These are phyloP conservation scores for Furcasterigmium furcatum DNA, from an alignment of 2,329 filamentous ascomycete species.

Conservation along the genomic window DNA sequence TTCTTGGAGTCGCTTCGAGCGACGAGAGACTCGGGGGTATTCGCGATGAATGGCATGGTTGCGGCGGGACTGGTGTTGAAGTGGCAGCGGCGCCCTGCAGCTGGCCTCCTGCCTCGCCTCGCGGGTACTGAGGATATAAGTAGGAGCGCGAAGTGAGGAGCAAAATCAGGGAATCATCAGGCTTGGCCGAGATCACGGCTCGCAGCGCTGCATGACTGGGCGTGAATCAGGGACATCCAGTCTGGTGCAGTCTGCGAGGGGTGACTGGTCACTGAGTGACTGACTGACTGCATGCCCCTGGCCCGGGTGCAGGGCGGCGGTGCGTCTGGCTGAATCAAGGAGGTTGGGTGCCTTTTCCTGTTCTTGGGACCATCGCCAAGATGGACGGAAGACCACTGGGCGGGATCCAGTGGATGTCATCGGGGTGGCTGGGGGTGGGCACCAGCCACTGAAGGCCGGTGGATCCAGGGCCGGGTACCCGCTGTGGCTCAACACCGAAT, in stretches of 20 bases:
- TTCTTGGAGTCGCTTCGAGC: conserved; percentile 82
- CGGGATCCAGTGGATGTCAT: too few relatives aligned
- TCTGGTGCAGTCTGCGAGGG: not conserved
- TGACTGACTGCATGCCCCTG: not conserved
- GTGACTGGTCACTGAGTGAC: not conserved
- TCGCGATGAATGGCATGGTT: conserved; percentile 61
- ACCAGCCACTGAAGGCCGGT: too few relatives aligned
- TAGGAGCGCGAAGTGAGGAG: too few relatives aligned
- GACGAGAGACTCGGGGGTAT: conserved; percentile 79
- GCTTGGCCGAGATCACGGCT: not conserved
- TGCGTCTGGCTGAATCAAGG: not conserved
- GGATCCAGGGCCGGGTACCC: too few relatives aligned
- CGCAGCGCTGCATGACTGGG: not conserved
- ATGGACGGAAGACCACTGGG: too few relatives aligned
- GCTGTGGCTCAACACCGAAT: too few relatives aligned
- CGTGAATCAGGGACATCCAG: not conserved
- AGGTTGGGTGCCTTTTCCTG: not conserved
- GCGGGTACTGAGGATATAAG: too few relatives aligned
- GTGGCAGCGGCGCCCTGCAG: too few relatives aligned
- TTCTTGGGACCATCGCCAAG: not conserved
- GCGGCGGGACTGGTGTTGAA: too few relatives aligned
- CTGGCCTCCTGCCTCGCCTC: too few relatives aligned
- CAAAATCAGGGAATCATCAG: not conserved
- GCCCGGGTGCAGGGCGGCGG: not conserved
- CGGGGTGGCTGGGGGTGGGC: too few relatives aligned